Percentiles rank a stretch among this genome's conserved stretches.
Conservation (phyloP, 805 yeast genomes). For the Kodamaea nitidulidarum region DNA sequence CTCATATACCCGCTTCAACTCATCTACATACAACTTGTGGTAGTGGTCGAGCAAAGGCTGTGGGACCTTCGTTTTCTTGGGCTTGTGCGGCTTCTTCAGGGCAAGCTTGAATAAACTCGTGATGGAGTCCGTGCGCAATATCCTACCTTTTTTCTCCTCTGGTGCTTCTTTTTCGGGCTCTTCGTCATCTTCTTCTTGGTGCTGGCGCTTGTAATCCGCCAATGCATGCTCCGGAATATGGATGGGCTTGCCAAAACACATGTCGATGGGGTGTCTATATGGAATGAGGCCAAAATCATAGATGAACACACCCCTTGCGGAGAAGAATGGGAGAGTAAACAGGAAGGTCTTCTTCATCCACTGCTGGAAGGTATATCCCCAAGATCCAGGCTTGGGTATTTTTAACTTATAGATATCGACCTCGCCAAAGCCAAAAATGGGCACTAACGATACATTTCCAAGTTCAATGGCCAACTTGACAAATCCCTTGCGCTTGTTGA, state of each 20-base stretch:
- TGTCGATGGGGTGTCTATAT: slow-evolving; percentile 70
- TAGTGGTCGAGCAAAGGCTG: slow-evolving; percentile 54
- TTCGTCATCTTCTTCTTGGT: slow-evolving; percentile 25
- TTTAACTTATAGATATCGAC: slow-evolving; percentile 51
- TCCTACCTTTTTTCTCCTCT: slow-evolving; percentile 22
- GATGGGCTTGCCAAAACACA: slow-evolving; percentile 72
- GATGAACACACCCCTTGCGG: slow-evolving; percentile 89
- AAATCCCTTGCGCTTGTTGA: slow-evolving; percentile 81
- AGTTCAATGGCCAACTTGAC: slow-evolving; percentile 78
- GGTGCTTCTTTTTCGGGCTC: slow-evolving; percentile 3
- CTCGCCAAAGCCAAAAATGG: slow-evolving; percentile 90
- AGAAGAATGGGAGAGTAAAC: slow-evolving; percentile 86
- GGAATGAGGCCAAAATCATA: slow-evolving; percentile 91
- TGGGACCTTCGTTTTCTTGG: slow-evolving; percentile 29
- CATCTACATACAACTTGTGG: slow-evolving; percentile 67
- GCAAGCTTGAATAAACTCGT: slow-evolving; percentile 27
- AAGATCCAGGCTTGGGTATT: slow-evolving; percentile 37
- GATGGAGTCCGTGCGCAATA: slow-evolving; percentile 20
- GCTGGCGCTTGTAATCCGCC: slow-evolving; percentile 26
- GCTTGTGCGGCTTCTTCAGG: slow-evolving; percentile 9
- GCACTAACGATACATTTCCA: slow-evolving; percentile 78
- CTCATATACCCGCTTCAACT: slow-evolving; percentile 58
- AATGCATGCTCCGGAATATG: slow-evolving; percentile 45
- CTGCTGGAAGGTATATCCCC: slow-evolving; percentile 56
- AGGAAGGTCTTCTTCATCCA: slow-evolving; percentile 70